These are phyloP conservation scores for Colletotrichum lupini DNA, from an alignment of 2,329 filamentous ascomycete species.

Conservation along the genomic window DNA sequence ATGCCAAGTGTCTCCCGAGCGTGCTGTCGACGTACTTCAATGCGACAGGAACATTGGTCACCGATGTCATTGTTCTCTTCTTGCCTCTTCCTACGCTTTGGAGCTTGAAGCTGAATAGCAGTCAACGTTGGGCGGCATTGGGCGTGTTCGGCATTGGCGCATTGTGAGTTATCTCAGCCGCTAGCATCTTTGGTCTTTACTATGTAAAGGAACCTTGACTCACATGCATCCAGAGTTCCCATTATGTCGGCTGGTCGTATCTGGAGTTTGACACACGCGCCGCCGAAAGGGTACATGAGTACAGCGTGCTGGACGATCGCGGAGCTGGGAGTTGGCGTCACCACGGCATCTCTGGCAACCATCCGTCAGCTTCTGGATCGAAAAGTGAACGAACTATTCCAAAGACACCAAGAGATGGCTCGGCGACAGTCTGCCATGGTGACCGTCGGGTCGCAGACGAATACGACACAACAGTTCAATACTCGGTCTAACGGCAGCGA, in stretches of 20 bases:
- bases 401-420: not conserved
- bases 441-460: not conserved
- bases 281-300: conserved; percentile 22
- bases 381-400: not conserved
- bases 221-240: not conserved
- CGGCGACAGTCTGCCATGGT: not conserved
- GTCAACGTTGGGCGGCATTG: no score
- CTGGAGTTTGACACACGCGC: not conserved
- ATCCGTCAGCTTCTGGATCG: conserved; percentile 16
- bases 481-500: no score
- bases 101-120: no score
- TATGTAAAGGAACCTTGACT: no score
- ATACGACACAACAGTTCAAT: not conserved
- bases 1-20: not conserved
- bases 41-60: no score
- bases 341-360: not conserved
- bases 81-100: no score
- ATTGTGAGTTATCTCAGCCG: no score
- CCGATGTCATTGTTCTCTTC: no score
- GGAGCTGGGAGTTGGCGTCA: conserved; percentile 12
- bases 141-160: no score
- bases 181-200: no score
- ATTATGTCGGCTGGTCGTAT: conserved; percentile 14
- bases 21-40: no score
- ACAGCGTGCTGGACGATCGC: conserved; percentile 18